These are phyloP conservation scores for Collybia sordida DNA, from an alignment of 768 basidiomycete species.

Conservation along the genomic window DNA sequence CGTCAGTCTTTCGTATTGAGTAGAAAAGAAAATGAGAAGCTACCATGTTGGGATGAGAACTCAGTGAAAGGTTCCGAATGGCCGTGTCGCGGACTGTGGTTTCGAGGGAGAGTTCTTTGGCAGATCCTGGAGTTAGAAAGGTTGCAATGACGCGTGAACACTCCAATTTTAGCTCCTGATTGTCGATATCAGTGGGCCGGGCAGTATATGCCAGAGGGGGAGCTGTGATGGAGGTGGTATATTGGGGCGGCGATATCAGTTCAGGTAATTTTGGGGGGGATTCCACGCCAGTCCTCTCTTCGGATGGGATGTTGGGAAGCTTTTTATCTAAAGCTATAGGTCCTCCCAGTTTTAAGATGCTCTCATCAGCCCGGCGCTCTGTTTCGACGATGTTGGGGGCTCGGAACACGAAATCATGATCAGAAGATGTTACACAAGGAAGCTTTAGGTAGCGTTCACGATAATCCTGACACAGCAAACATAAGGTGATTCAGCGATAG, in stretches of 20 bases:
- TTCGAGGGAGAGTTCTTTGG: conserved; percentile 28
- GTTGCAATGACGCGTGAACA: conserved; percentile 28
- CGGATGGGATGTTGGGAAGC: neutral
- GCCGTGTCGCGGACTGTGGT: conserved; percentile 23
- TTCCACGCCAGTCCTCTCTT: neutral
- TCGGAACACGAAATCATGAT: conserved; percentile 20
- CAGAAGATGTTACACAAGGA: conserved; percentile 18
- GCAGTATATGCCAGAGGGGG: conserved; percentile 7
- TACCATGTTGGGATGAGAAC: conserved; percentile 36
- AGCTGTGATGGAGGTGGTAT: conserved; percentile 15
- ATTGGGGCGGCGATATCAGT: conserved; percentile 10
- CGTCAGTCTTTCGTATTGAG: neutral
- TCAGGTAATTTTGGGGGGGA: conserved; percentile 6
- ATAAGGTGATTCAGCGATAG: conserved; percentile 4
- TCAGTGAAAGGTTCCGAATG: conserved; percentile 24
- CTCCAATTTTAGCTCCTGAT: conserved; percentile 20
- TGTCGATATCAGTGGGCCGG: conserved; percentile 3
- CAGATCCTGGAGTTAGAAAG: conserved; percentile 26
- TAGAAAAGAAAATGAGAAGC: neutral
- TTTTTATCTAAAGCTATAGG: conserved; percentile 1
- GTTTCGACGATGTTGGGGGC: conserved; percentile 5
- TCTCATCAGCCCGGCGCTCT: conserved; percentile 10
- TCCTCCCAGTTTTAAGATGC: conserved; percentile 9
- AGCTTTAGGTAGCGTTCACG: conserved; percentile 30
- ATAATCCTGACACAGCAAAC: conserved; percentile 28